Evolutionary conservation across 2,329 filamentous ascomycete genomes (phyloP).

Genomic region (Fusarium tjaetaba): DNA sequence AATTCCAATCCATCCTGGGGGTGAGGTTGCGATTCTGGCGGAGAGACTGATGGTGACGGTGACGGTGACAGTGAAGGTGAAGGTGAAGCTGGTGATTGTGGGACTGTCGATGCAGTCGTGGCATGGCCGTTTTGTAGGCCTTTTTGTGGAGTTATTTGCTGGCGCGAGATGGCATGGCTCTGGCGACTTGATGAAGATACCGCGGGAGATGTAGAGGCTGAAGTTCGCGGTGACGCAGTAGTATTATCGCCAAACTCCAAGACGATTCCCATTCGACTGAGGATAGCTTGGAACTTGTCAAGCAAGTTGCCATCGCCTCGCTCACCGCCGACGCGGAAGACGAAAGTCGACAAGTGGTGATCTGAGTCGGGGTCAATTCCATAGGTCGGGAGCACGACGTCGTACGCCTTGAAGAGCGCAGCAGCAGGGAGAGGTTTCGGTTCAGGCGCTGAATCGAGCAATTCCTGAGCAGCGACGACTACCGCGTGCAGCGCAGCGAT

Average conservation of each 20-base stretch:
- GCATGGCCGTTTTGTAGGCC: slow-evolving; percentile 11
- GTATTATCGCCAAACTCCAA: slow-evolving; percentile 66
- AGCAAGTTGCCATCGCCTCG: slow-evolving; percentile 67
- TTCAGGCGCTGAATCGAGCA: slow-evolving; percentile 66
- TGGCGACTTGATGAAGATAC: slow-evolving; percentile 34
- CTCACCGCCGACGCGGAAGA: slow-evolving; percentile 80
- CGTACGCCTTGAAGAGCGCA: slow-evolving; percentile 84
- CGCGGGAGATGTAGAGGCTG: slow-evolving; percentile 38
- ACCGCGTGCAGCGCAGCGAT: slow-evolving; percentile 82
- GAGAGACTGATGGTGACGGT: not conserved
- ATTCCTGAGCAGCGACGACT: slow-evolving; percentile 74
- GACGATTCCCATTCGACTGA: slow-evolving; percentile 76
- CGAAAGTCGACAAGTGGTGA: slow-evolving; percentile 77
- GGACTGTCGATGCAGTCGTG: slow-evolving; percentile 1
- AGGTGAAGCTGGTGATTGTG: slow-evolving; percentile 2
- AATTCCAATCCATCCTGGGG: slow-evolving; percentile 10
- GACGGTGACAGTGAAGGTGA: not conserved
- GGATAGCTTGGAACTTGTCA: slow-evolving; percentile 75
- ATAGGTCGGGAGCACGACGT: slow-evolving; percentile 76
- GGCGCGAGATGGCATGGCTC: slow-evolving; percentile 8
- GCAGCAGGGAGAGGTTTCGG: slow-evolving; percentile 75
- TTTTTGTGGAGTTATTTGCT: not conserved
- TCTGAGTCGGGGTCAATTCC: slow-evolving; percentile 78
- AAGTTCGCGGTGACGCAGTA: slow-evolving; percentile 38
- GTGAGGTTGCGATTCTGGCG: not conserved